These are phyloP conservation scores for Primulina eburnea DNA, from an alignment of 257 asterid genomes.

Conservation along the genomic window DNA sequence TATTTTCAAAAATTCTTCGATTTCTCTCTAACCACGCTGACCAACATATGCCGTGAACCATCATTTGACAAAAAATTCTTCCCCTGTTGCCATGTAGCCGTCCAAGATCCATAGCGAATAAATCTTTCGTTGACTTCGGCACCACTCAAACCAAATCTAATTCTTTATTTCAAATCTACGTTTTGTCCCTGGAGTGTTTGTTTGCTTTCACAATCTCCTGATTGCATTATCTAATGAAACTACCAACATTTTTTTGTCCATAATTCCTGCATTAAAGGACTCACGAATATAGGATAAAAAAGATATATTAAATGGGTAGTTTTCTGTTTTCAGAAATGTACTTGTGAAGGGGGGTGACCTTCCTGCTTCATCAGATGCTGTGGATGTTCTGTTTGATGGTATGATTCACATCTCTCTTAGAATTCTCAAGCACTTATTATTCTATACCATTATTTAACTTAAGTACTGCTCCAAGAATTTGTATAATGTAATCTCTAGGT, in stretches of 20 bases:
- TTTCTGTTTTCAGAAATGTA: slow-evolving; percentile 55
- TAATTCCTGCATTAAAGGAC: not conserved
- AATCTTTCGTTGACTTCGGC: too few relatives aligned
- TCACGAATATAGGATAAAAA: not conserved
- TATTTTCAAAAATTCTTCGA: too few relatives aligned
- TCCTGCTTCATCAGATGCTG: slow-evolving; percentile 72
- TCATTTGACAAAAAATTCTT: too few relatives aligned
- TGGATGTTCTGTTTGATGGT: slow-evolving; percentile 95
- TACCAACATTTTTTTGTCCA: too few relatives aligned
- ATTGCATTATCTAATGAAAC: not conserved
- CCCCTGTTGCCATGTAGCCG: too few relatives aligned
- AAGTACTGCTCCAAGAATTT: slow-evolving; percentile 7
- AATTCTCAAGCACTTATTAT: slow-evolving; percentile 13
- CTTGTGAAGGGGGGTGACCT: slow-evolving; percentile 98
- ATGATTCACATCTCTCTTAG: slow-evolving; percentile 28
- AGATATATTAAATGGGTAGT: not conserved
- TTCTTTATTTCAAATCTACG: not conserved
- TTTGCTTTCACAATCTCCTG: not conserved
- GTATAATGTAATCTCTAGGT: slow-evolving; percentile 46
- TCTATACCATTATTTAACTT: slow-evolving; percentile 10
- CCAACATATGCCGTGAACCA: too few relatives aligned
- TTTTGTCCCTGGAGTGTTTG: not conserved
- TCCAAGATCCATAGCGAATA: too few relatives aligned
- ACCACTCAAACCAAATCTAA: too few relatives aligned
- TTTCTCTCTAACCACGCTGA: too few relatives aligned